phyloP scores from a whole-genome alignment of 768 basidiomycete genomes.

The Rhizopogon sp. region DNA sequence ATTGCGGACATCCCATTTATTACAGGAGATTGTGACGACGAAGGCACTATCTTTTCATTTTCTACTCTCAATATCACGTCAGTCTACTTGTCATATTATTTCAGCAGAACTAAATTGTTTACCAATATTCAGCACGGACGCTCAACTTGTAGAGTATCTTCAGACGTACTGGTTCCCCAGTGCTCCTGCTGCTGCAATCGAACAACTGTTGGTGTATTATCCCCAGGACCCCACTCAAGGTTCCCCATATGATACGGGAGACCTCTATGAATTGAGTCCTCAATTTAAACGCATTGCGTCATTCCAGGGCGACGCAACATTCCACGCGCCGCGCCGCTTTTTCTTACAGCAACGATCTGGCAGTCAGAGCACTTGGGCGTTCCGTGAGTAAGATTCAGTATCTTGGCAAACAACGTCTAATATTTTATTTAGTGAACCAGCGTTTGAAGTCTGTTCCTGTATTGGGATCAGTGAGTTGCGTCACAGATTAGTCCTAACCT shows the following conservation, averaged over 20 bases:
- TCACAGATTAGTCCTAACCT: not conserved
- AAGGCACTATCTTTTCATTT: conserved; percentile 41
- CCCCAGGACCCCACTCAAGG: conserved; percentile 37
- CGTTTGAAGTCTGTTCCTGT: not conserved
- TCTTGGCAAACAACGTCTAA: not conserved
- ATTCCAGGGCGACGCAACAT: conserved; percentile 44
- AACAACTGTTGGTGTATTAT: conserved; percentile 28
- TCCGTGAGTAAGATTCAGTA: not conserved
- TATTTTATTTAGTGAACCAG: not conserved
- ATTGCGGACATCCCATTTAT: conserved; percentile 19
- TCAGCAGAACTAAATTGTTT: not conserved
- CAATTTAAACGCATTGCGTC: conserved; percentile 50
- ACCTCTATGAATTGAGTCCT: conserved; percentile 37
- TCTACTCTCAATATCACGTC: conserved; percentile 46
- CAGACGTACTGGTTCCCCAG: conserved; percentile 22
- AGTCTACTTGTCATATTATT: conserved; percentile 4
- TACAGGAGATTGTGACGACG: conserved; percentile 35
- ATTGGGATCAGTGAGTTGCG: not conserved
- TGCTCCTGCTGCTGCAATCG: conserved; percentile 18
- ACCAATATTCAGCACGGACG: conserved; percentile 12
- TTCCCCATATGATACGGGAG: conserved; percentile 49
- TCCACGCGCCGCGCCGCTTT: conserved; percentile 46
- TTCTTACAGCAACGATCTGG: conserved; percentile 34
- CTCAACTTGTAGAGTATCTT: conserved; percentile 27
- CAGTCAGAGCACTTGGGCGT: conserved; percentile 31